Conservation (phyloP, 495 filamentous ascomycete genomes). For the Neurospora pannonica region DNA sequence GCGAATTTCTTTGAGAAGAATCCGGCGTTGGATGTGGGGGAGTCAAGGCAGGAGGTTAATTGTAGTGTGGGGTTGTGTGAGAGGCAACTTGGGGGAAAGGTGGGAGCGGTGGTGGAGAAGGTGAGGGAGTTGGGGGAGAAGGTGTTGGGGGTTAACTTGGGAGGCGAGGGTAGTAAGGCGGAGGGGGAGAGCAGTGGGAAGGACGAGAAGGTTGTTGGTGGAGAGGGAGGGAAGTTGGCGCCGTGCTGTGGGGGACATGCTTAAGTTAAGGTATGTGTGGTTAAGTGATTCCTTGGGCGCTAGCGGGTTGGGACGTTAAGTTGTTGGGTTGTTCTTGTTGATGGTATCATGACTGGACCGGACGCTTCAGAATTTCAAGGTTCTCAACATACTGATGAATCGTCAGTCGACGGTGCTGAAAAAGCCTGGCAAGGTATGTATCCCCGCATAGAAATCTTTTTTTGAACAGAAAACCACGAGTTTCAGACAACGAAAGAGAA, state of each 20-base stretch:
- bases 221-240: not conserved
- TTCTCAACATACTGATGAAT: too few species aligned
- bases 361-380: too few species aligned
- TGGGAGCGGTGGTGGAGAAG: not conserved
- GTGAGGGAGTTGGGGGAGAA: not conserved
- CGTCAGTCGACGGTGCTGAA: too few species aligned
- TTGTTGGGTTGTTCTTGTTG: too few species aligned
- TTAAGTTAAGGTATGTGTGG: too few species aligned
- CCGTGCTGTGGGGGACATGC: not conserved
- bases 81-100: not conserved
- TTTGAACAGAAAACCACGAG: too few species aligned
- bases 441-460: too few species aligned
- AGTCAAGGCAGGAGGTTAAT: slow-evolving; percentile 40
- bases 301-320: too few species aligned
- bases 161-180: not conserved
- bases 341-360: too few species aligned
- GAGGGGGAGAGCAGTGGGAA: not conserved
- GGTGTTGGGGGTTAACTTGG: not conserved
- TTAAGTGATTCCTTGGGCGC: too few species aligned
- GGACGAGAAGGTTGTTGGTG: not conserved
- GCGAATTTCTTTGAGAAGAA: slow-evolving; percentile 69
- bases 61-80: slow-evolving; percentile 22
- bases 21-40: slow-evolving; percentile 66
- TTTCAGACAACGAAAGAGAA: too few species aligned
- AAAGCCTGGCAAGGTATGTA: too few species aligned